Evolutionary conservation across 2,329 filamentous ascomycete species (phyloP).

Genomic region (Aspergillus fumigatus): DNA sequence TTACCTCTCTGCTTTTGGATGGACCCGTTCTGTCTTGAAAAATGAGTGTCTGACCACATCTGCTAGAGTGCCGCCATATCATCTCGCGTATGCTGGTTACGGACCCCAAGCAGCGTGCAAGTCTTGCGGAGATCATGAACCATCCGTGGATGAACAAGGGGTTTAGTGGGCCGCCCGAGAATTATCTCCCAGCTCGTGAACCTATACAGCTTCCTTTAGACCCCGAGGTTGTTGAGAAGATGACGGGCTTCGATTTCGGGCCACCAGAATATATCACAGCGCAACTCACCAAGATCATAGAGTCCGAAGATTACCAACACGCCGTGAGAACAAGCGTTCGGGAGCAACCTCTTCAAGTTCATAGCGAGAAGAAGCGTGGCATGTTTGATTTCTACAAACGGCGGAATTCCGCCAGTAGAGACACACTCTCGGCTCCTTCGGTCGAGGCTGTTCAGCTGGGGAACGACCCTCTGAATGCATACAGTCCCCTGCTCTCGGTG

Average conservation of each 20-base stretch:
- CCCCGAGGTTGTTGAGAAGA: slow-evolving; percentile 75
- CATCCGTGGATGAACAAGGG: slow-evolving; percentile 97
- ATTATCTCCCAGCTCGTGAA: slow-evolving; percentile 77
- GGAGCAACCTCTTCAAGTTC: slow-evolving; percentile 56
- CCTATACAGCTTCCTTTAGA: slow-evolving; percentile 83
- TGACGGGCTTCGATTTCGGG: slow-evolving; percentile 98
- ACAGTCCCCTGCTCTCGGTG: slow-evolving; percentile 83
- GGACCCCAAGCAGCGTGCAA: slow-evolving; percentile 81
- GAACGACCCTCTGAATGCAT: slow-evolving; percentile 86
- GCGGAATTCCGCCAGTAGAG: slow-evolving; percentile 82
- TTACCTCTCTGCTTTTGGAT: not conserved
- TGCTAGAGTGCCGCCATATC: slow-evolving; percentile 81
- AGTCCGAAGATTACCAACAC: slow-evolving; percentile 89
- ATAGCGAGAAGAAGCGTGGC: slow-evolving; percentile 74
- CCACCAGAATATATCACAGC: slow-evolving; percentile 74
- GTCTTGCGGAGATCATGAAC: slow-evolving; percentile 83
- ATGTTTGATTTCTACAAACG: slow-evolving; percentile 98
- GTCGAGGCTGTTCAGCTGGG: slow-evolving; percentile 78
- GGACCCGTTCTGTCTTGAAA: not conserved
- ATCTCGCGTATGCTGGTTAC: slow-evolving; percentile 95
- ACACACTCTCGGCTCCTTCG: slow-evolving; percentile 79
- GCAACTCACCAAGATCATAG: slow-evolving; percentile 79
- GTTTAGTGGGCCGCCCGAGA: slow-evolving; percentile 80
- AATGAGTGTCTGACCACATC: not conserved
- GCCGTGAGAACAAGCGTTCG: slow-evolving; percentile 69